Evolutionary conservation across 495 filamentous ascomycete genomes (phyloP), one percentile per base, ranked within the genome.

Genomic region (Staphylotrichum longicolle): DNA sequence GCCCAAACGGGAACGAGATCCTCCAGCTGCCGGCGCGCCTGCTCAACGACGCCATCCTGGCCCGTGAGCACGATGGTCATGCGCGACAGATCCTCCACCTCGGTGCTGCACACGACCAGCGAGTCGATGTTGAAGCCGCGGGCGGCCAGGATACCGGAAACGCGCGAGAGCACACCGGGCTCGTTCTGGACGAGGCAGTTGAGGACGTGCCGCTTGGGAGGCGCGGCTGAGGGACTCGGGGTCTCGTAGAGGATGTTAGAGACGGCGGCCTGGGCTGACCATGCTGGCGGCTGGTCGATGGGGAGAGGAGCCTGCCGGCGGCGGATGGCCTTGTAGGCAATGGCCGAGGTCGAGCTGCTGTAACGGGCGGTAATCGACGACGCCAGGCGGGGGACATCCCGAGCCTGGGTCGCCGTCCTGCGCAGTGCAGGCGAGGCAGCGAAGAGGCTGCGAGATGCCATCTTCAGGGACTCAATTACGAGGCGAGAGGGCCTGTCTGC

Each of bases 151-250:
- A 98, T 98, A 57, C 94, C 94, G 9, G 94, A 97, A 10, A 98
- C 90, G 60, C 94, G 91, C 50, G 92, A 96, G 20, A 98, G 83
- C 56, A 98, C 94, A 74, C 94, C 94, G 48, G 94, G 94, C 77
- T 98, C 94, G 77, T 98, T 98, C 75, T 98, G 94, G 63, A 98
- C 94, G 57, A 98, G 86, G 76, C 94, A 98, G 79, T 98, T 98
- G 74, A 98, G 85, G 71, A 98, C 80, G 74, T 97, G 94, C 12
- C 91, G 87, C 78, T 96, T 97, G 39, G 91, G 91, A 4, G 94
- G 93, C 41, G 87, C 85, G 63, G 82, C 78, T 3, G 92, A 91
- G 11, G 91, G 88, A 10, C 90, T 80, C 11, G 94, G 94, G 32
- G 94, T 97, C 81, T 98, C 94, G 80, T 98, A 98, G 76, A 98